Percentiles rank a stretch among this genome's conserved stretches.
phyloP scores from a whole-genome alignment of 1,139 yeast species.

The Hemisphaericaspora subhashii region DNA sequence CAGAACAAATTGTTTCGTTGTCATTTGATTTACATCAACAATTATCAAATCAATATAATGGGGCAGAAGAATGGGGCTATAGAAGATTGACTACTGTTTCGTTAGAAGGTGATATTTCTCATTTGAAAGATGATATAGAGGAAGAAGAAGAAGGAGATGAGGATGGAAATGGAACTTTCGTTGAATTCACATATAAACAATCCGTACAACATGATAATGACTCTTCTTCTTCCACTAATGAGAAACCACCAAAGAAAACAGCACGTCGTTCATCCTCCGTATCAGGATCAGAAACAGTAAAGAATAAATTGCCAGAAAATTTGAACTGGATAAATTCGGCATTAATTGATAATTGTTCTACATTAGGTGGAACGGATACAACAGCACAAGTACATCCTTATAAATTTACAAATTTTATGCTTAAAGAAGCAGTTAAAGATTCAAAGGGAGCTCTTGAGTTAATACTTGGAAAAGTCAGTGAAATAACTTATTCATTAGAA shows the following conservation, averaged over 20 bases:
- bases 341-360: conserved; percentile 71
- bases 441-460: conserved; percentile 78
- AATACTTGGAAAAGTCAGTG: conserved; percentile 78
- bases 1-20: conserved; percentile 88
- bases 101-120: conserved; percentile 75
- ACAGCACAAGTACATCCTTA: conserved; percentile 98
- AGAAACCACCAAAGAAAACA: conserved; percentile 37
- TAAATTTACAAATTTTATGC: conserved; percentile 78
- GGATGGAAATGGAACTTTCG: conserved; percentile 7
- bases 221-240: conserved; percentile 23
- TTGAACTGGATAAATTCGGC: conserved; percentile 79
- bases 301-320: conserved; percentile 58
- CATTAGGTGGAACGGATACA: conserved; percentile 80
- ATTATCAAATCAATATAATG: conserved; percentile 73
- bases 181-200: conserved; percentile 12
- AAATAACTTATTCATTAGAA: conserved; percentile 60
- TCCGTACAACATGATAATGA: conserved; percentile 19
- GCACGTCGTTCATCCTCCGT: conserved; percentile 26
- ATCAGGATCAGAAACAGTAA: conserved; percentile 15
- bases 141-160: conserved; percentile 11
- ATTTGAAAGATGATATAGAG: conserved; percentile 18
- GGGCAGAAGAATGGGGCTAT: conserved; percentile 89
- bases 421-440: conserved; percentile 74
- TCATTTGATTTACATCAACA: conserved; percentile 86
- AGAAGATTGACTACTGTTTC: conserved; percentile 85